Base-by-base conservation (phyloP, 495 filamentous ascomycete genomes). In the Xylaria bambusicola region DNA sequence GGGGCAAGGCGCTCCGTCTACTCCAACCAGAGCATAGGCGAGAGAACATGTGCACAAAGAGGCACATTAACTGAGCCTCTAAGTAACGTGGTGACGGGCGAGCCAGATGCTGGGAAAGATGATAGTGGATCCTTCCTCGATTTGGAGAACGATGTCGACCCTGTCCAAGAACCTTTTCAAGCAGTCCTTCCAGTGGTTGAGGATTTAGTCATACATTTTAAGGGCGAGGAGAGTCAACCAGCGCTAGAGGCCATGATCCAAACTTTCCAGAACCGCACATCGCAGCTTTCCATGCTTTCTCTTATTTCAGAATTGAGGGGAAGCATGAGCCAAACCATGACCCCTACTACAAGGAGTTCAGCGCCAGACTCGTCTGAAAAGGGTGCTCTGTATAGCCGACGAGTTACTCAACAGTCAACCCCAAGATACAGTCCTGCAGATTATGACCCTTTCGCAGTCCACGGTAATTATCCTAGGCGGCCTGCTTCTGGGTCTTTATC, bases 131-230 rank as follows among this genome's bases (percentile, higher is more conserved):
- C 52, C 8, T 60, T 27, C 31, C 35, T 60, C 24, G n/a, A 38
- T 31, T 40, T 64, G 0, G 58, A 57, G n/a, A 42, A 52, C 13
- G 38, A 35, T 27, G 35, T 40, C 2, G 50, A 62, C 52, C 7
- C 50, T 12, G 59, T 41, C 10, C 36, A 55, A 26, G 42, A 45
- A 15, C 52, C 68, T 0, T 66, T 71, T 24, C 65, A 73, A 24
- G 56, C 73, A 9, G 63, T 77, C 3, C 51, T 79, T 7, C 77
- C 76, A 3, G 63, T 77, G 58, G n/a, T 65, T 6, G 78, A 80
- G 57, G 70, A 80, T 50, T 54, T 78, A 15, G 71, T 79, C 2
- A 61, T 80, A 56, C 66, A 72, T 38, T 75, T 79, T 33, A 70
- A 69, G 17, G 62, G 61, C 1, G 66, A 69, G 8, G 55, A 67